Evolutionary conservation across 2,329 filamentous ascomycete species (phyloP), one percentile per base, ranked within the genome.

Genomic region (Cladosporium sphaerospermum): DNA sequence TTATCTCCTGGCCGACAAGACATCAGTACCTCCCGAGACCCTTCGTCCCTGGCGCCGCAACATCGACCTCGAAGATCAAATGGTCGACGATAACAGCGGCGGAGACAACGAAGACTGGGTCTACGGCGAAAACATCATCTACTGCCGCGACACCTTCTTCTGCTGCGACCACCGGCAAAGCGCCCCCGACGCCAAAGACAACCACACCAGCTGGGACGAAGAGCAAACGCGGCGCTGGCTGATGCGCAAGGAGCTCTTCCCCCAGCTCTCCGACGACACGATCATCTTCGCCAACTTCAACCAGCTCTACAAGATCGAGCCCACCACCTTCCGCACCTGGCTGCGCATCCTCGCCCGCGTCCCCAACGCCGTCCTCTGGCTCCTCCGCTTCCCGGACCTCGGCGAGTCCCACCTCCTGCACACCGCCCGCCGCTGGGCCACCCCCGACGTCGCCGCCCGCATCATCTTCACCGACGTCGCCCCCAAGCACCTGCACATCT

Each of bases 291-390:
- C 89, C 6, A 99, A 99, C 70, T 99, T 99, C 73, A 99, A 99
- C 67, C 93, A 99, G 69, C 77, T 99, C 32, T 99, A 99, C 75
- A 99, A 99, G 90, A 97, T 99, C 71, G 93, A 99, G 62, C 93
- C 93, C 1, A 95, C 90, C 3, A 96, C 90, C 7, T 97, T 97
- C 73, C 86, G 93, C 48, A 89, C 88, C 40, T 99, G 93, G 91
- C 76, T 99, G 28, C 88, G 93, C 53, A 96, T 99, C 59, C 79
- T 99, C 16, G 81, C 88, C 34, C 82, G 81, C 54, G 84, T 92
- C 13, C 91, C 92, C 0, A 95, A 93, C 56, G 88, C 92, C 8
- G 81, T 96, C 36, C 79, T 99, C 23, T 99, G 93, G 93, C 81
- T 99, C 4, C 80, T 99, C n/a, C 86, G 92, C 37, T 99, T 99